Conservation (phyloP, 345 rosid species). For the Garcia nutans region DNA sequence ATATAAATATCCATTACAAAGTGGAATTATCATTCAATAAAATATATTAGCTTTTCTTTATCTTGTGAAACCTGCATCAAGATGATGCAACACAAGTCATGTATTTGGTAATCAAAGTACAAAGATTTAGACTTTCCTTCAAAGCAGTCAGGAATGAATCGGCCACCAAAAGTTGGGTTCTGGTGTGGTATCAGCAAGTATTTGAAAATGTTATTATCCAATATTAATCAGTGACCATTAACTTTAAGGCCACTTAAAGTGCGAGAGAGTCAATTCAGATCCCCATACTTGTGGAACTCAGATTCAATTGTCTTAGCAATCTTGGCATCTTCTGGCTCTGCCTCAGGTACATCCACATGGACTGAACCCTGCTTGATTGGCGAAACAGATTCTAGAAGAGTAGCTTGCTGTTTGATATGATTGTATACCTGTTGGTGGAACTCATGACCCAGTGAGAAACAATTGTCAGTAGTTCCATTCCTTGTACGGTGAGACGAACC, state of each 20-base stretch:
- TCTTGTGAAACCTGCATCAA: slow-evolving; percentile 39
- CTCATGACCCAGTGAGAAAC: slow-evolving; percentile 27
- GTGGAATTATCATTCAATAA: slow-evolving; percentile 19
- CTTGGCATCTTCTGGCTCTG: slow-evolving; percentile 28
- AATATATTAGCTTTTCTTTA: slow-evolving; percentile 18
- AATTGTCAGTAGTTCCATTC: slow-evolving; percentile 19
- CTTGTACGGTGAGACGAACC: slow-evolving; percentile 31
- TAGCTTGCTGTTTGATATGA: slow-evolving; percentile 31
- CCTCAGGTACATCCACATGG: slow-evolving; percentile 27
- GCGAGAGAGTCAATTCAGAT: slow-evolving; percentile 36
- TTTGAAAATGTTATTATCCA: slow-evolving; percentile 22
- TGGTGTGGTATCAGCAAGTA: slow-evolving; percentile 4
- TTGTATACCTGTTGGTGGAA: slow-evolving; percentile 33
- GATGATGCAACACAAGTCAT: slow-evolving; percentile 38
- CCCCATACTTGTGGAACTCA: slow-evolving; percentile 54
- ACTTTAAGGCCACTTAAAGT: slow-evolving; percentile 40
- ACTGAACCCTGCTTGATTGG: slow-evolving; percentile 32
- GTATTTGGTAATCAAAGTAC: slow-evolving; percentile 3
- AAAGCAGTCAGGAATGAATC: slow-evolving; percentile 22
- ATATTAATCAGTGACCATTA: slow-evolving; percentile 25
- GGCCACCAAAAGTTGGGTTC: slow-evolving; percentile 16
- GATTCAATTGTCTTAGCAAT: slow-evolving; percentile 31
- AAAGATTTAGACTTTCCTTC: slow-evolving; percentile 19
- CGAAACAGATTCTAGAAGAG: slow-evolving; percentile 9
- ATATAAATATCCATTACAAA: slow-evolving; percentile 19